A percentile compares a stretch with the other conserved stretches of the same genome.
Conservation (phyloP, 441 rosid genomes). For the Pelargonium cotyledonis region DNA sequence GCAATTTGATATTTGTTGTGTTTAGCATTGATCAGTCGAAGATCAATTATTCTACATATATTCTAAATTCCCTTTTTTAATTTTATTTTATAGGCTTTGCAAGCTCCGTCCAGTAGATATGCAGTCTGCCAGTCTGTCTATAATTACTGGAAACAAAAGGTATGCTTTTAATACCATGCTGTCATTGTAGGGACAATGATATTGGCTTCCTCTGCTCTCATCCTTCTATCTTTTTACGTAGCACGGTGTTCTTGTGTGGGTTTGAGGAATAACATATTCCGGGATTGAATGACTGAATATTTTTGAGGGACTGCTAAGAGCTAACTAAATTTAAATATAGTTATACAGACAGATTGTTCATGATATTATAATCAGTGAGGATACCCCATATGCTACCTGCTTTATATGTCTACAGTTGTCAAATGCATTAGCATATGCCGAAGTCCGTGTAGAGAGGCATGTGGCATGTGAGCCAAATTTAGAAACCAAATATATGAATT, state of each 20-base stretch:
- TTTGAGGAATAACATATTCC: not conserved
- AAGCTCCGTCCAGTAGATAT: conserved; percentile 51
- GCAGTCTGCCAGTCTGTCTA: conserved; percentile 65
- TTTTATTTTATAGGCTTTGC: conserved; percentile 56
- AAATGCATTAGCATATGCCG: too few relatives aligned
- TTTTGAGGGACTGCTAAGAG: not conserved
- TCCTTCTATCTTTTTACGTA: not conserved
- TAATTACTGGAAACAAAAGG: conserved; percentile 93
- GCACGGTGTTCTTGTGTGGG: not conserved
- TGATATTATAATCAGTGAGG: not conserved
- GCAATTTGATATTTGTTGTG: too few relatives aligned
- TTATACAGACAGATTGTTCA: not conserved
- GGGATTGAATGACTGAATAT: not conserved
- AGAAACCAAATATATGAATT: too few relatives aligned
- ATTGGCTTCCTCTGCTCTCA: not conserved
- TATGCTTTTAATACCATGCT: conserved; percentile 20
- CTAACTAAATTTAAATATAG: not conserved
- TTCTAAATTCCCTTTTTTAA: conserved; percentile 1
- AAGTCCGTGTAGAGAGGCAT: too few relatives aligned
- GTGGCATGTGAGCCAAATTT: too few relatives aligned
- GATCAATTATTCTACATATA: too few relatives aligned
- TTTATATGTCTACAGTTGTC: too few relatives aligned
- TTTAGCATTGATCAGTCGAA: too few relatives aligned
- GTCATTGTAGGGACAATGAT: conserved; percentile 5
- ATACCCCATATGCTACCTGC: too few relatives aligned